Evolutionary conservation across 1,284 basidiomycete genomes (phyloP), one percentile per base, ranked within the genome.

Genomic region (Paramarasmius palmivorus): DNA sequence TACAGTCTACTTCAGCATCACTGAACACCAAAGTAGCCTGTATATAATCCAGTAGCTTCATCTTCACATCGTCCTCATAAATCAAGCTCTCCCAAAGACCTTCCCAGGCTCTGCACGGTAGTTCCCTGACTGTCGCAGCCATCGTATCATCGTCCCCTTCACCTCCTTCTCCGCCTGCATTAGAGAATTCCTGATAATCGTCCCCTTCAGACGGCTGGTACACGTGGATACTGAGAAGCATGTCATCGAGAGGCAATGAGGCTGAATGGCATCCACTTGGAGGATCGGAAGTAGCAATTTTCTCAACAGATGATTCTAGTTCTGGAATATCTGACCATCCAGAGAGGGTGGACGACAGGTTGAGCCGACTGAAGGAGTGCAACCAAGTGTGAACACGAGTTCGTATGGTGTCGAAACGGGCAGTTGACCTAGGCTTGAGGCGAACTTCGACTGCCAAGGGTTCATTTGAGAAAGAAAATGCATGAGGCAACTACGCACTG

Each of bases 51-150:
- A 99, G 78, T 10, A 99, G 76, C 55, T 88, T 88, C 52, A 86
- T 73, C 71, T 99, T 99, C 68, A 98, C 87, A 63, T 93, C 84
- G 60, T 92, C 90, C 4, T 87, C 81, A 68, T 97, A 99, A 63
- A 98, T 89, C 57, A 99, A 69, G 47, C 90, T 94, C 53, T 88
- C 84, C 86, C 97, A 99, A 3, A 98, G 73, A 0, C 96, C 95
- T 58, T 98, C 95, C 73, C 92, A 86, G 35, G 77, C 80, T 54
- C 76, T 69, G 56, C 88, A 92, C 0, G 95, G 96, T 32, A 98
- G 78, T 57, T 95, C 90, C 58, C 87, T 86, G 17, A 97, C 86
- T 49, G 81, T 90, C 1, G 94, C 95, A 2, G 95, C 92, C 68
- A 90, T 89, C 0, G 92, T 86, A 54, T 87, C 85, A 56, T 87